Percentiles rank a stretch among this genome's conserved stretches.
Evolutionary conservation across 306 rosid genomes (phyloP).

Genomic region (Vachellia pachyceras): DNA sequence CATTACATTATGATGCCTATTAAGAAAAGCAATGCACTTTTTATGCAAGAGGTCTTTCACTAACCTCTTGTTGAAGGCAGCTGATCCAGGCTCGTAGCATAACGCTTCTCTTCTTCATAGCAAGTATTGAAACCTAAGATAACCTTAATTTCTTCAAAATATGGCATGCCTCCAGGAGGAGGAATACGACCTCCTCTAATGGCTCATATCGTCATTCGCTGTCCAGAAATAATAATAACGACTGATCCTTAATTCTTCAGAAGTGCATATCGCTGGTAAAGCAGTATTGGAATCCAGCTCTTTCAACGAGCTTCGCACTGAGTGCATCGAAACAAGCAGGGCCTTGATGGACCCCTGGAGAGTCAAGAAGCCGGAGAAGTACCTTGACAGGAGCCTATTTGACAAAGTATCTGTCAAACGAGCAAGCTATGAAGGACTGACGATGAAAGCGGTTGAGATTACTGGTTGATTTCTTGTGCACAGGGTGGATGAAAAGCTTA

Average conservation of each 20-base stretch:
- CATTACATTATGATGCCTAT: conserved; percentile 16
- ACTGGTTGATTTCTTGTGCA: background rate
- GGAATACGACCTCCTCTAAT: conserved; percentile 93
- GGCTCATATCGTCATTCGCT: conserved; percentile 42
- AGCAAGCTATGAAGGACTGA: conserved; percentile 38
- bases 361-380: conserved; percentile 60
- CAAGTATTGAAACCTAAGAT: conserved; percentile 83
- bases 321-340: conserved; percentile 91
- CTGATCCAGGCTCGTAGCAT: conserved; percentile 55
- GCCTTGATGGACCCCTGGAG: conserved; percentile 77
- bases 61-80: conserved; percentile 65
- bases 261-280: conserved; percentile 66
- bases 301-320: conserved; percentile 78
- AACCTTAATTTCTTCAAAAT: conserved; percentile 89
- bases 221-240: background rate
- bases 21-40: background rate
- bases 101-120: conserved; percentile 92
- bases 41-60: conserved; percentile 35
- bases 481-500: background rate
- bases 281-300: conserved; percentile 77
- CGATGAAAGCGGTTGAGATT: background rate
- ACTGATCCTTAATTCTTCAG: background rate
- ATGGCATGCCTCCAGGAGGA: conserved; percentile 94
- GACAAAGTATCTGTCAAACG: conserved; percentile 22
- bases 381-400: conserved; percentile 53